Percentiles rank a stretch among this genome's conserved stretches.
phyloP scores from a whole-genome alignment of 1,139 yeast species.

The Saccharomyces hybrid region DNA sequence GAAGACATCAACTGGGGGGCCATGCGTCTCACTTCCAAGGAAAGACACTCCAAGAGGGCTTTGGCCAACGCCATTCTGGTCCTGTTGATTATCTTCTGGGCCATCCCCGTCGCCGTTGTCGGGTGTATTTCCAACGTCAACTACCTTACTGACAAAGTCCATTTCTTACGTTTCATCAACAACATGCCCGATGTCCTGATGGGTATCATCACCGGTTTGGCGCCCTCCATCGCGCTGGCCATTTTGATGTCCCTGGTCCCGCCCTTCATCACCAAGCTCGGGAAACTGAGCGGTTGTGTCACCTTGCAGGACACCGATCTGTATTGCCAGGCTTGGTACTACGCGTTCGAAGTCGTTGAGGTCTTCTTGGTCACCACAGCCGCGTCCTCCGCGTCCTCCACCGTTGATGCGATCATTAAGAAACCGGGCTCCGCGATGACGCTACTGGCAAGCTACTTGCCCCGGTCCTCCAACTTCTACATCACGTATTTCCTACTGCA shows the following conservation, averaged over 20 bases:
- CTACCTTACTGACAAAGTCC: slow-evolving; percentile 51
- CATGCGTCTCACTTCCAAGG: slow-evolving; percentile 53
- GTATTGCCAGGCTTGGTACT: slow-evolving; percentile 79
- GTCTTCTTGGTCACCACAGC: slow-evolving; percentile 74
- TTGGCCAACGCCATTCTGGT: slow-evolving; percentile 49
- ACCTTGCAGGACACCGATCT: slow-evolving; percentile 66
- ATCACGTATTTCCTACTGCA: slow-evolving; percentile 57
- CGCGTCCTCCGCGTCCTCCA: slow-evolving; percentile 73
- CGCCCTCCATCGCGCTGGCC: slow-evolving; percentile 63
- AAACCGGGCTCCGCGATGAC: slow-evolving; percentile 51
- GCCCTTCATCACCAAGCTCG: slow-evolving; percentile 63
- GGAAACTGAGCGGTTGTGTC: slow-evolving; percentile 61
- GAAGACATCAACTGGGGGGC: slow-evolving; percentile 60
- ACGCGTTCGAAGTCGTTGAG: slow-evolving; percentile 83
- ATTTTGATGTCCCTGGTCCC: slow-evolving; percentile 72
- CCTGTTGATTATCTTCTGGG: slow-evolving; percentile 65
- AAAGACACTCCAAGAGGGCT: slow-evolving; percentile 42
- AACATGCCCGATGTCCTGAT: slow-evolving; percentile 50
- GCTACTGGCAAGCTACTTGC: slow-evolving; percentile 52
- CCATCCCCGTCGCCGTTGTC: slow-evolving; percentile 78
- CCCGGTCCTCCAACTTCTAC: slow-evolving; percentile 67
- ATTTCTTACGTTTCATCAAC: slow-evolving; percentile 55
- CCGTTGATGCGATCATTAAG: slow-evolving; percentile 45
- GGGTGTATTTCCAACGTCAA: slow-evolving; percentile 72
- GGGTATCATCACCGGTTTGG: slow-evolving; percentile 66